Base-by-base conservation (phyloP, 352 stramenopile species). In the Pythium rhizo-oryzae region DNA sequence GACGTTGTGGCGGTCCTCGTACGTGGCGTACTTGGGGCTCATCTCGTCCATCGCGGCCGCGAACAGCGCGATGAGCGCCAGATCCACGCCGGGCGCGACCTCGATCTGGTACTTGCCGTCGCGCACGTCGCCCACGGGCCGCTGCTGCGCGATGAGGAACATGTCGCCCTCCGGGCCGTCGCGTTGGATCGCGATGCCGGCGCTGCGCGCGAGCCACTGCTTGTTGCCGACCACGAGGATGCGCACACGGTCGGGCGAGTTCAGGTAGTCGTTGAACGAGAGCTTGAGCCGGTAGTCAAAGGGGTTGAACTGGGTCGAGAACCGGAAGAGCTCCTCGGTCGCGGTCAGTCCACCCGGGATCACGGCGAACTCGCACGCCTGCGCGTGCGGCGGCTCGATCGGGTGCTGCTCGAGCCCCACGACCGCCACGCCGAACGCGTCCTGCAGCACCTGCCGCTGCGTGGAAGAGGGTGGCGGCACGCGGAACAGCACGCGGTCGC, bases 191-290 rank as follows among this genome's bases (percentile, higher is more conserved):
- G 44, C 35, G 58, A 65, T n/a, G 18, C 8, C 28, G 2, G 58
- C 30, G 28, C 30, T n/a, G 15, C 58, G 58, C 23, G 28, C 47
- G 58, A 57, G 58, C 58, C 58, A 65, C 58, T 57, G 46, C 13
- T 47, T 46, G 15, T 35, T 19, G 12, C 58, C 58, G 2, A 33
- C 21, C 18, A 61, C 54, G 54, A 47, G 6, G 28, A 65, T 46
- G 16, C 49, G 43, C 18, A 65, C 58, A 8, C 47, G 46, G 23
- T 44, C 46, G 25, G 28, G 8, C 44, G 44, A 44, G 57, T 44
- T 30, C 11, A 16, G 25, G 8, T 49, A 28, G 44, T 55, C 25
- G 46, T 46, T 44, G 28, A 65, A 25, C 16, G 23, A 0, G 15
- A 65, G 44, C 25, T 18, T 46, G 18, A 65, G 58, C n/a, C 44